Conservation (phyloP, 2,329 filamentous ascomycete species). For the Aspergillus sp. region DNA sequence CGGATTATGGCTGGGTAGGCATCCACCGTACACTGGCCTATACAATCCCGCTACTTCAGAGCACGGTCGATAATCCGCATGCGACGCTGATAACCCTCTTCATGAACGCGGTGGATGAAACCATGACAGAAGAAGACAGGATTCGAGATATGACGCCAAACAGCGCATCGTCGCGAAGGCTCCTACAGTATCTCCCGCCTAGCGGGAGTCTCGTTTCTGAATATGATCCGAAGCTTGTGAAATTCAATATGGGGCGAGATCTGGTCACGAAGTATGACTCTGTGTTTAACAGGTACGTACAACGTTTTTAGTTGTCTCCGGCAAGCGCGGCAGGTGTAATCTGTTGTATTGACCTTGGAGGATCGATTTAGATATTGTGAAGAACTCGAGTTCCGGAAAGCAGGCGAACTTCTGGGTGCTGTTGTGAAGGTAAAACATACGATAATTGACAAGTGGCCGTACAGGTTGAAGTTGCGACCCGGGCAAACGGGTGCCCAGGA, state of each 20-base stretch:
- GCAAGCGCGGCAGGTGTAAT: too few relatives aligned
- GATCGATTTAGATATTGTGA: background rate
- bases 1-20: constrained; percentile 37
- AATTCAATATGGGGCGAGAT: background rate
- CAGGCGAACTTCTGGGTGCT: constrained; percentile 9
- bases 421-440: constrained; percentile 30
- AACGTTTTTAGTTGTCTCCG: background rate
- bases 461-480: constrained; percentile 21
- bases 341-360: background rate
- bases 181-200: constrained; percentile 12
- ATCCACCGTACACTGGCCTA: constrained; percentile 20
- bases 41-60: constrained; percentile 37
- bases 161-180: background rate
- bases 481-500: constrained; percentile 21
- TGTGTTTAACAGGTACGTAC: constrained; percentile 13
- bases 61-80: constrained; percentile 32
- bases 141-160: background rate
- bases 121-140: background rate
- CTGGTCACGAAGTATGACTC: constrained; percentile 7
- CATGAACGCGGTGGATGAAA: constrained; percentile 35
- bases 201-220: background rate
- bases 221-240: constrained; percentile 1
- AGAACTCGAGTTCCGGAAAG: background rate
- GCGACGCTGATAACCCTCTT: constrained; percentile 45
- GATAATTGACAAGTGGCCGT: constrained; percentile 37